Conservation (phyloP, 805 yeast genomes). For the Trichomonascus vanleenenianus region DNA sequence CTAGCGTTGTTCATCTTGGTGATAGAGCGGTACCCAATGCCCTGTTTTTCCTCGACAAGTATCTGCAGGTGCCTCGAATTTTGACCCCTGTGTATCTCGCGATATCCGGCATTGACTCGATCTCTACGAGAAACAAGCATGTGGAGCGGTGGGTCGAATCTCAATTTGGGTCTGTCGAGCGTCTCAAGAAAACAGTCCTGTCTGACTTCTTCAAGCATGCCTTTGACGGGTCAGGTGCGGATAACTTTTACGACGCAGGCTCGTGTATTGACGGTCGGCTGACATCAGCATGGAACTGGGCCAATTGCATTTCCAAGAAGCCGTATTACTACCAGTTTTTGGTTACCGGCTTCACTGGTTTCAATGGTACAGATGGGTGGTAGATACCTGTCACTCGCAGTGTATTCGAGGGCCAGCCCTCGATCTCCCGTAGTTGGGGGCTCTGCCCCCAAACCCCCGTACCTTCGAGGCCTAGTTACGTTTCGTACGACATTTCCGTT, state of each 20-base stretch:
- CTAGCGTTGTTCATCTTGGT: conserved; percentile 72
- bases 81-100: conserved; percentile 63
- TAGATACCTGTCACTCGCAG: neutral
- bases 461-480: too few relatives aligned
- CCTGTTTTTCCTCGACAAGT: conserved; percentile 68
- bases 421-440: too few relatives aligned
- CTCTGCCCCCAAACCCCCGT: too few relatives aligned
- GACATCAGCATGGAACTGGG: conserved; percentile 79
- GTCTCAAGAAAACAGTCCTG: conserved; percentile 39
- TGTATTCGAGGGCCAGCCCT: too few relatives aligned
- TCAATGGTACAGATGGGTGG: conserved; percentile 52
- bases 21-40: conserved; percentile 84
- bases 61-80: conserved; percentile 71
- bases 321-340: conserved; percentile 57
- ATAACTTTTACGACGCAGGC: conserved; percentile 76
- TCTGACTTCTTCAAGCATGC: conserved; percentile 51
- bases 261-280: conserved; percentile 78
- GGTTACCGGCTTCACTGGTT: conserved; percentile 64
- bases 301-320: conserved; percentile 60
- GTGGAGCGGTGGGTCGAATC: conserved; percentile 43
- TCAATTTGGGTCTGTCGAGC: conserved; percentile 50
- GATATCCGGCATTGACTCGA: conserved; percentile 45
- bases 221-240: conserved; percentile 78
- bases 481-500: too few relatives aligned
- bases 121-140: conserved; percentile 40